A percentile compares a stretch with the other conserved stretches of the same genome.
Conservation (phyloP, 495 filamentous ascomycete genomes). For the Hypoxylon subgilvum region DNA sequence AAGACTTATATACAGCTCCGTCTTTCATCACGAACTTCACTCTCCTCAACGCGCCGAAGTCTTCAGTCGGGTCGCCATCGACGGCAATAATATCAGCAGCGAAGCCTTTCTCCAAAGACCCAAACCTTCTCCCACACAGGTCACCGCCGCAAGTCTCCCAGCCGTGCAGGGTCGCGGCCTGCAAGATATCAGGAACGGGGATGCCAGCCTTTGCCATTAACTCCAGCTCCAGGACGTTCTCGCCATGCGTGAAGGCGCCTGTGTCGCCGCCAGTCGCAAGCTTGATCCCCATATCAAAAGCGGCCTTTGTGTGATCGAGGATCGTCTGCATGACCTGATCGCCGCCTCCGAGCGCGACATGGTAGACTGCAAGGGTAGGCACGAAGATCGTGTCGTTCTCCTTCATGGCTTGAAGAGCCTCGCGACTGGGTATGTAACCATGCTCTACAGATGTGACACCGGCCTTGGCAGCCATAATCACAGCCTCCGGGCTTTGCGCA, state of each 20-base stretch:
- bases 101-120: constrained; percentile 53
- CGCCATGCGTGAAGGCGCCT: constrained; percentile 57
- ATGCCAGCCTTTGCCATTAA: constrained; percentile 58
- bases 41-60: constrained; percentile 49
- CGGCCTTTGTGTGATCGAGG: constrained; percentile 43
- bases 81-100: constrained; percentile 58
- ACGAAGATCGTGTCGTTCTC: constrained; percentile 53
- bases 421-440: constrained; percentile 48
- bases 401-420: constrained; percentile 47
- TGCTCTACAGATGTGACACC: constrained; percentile 61
- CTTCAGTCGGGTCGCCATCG: constrained; percentile 45
- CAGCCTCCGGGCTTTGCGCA: constrained; percentile 47
- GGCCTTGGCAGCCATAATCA: constrained; percentile 54
- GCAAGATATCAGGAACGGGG: constrained; percentile 53
- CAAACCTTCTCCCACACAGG: constrained; percentile 55
- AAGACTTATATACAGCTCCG: constrained; percentile 53
- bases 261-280: constrained; percentile 59
- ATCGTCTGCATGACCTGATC: constrained; percentile 24
- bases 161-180: constrained; percentile 52
- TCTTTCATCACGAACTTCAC: constrained; percentile 62
- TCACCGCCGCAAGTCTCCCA: constrained; percentile 61
- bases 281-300: constrained; percentile 51
- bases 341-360: constrained; percentile 22
- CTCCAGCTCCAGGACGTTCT: constrained; percentile 58
- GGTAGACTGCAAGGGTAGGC: constrained; percentile 54